A percentile compares a stretch with the other conserved stretches of the same genome.
These are phyloP conservation scores for Fusarium setosum DNA, from an alignment of 2,329 filamentous ascomycete species.

Conservation along the genomic window DNA sequence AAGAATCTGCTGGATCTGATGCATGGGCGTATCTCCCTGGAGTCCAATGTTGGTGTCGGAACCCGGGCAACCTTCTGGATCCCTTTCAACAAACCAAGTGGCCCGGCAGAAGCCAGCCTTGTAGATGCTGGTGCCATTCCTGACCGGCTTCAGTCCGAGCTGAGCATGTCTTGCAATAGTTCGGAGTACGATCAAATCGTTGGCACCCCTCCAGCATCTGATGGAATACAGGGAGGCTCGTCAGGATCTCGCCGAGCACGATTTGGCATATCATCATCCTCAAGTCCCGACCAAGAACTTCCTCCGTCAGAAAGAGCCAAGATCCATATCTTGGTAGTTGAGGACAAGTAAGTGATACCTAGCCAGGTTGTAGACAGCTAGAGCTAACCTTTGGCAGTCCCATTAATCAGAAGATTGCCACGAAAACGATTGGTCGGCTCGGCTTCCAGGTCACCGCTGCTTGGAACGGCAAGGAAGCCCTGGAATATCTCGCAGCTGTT, in stretches of 20 bases:
- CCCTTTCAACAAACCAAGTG: constrained; percentile 78
- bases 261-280: constrained; percentile 49
- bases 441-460: constrained; percentile 77
- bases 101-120: constrained; percentile 58
- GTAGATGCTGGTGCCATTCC: constrained; percentile 73
- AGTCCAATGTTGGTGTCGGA: constrained; percentile 74
- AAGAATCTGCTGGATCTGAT: constrained; percentile 85
- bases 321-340: constrained; percentile 79
- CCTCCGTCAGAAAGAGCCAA: constrained; percentile 68
- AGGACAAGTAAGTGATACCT: constrained; percentile 75
- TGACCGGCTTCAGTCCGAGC: constrained; percentile 72
- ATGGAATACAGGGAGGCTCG: constrained; percentile 35
- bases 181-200: constrained; percentile 69
- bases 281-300: constrained; percentile 59
- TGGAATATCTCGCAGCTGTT: constrained; percentile 75
- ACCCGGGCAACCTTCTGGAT: constrained; percentile 83
- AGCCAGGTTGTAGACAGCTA: not conserved
- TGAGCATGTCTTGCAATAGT: constrained; percentile 74
- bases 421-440: constrained; percentile 79
- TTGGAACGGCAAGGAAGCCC: constrained; percentile 83
- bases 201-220: constrained; percentile 52
- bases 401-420: constrained; percentile 81
- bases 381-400: constrained; percentile 53
- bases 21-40: constrained; percentile 78
- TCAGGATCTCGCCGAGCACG: constrained; percentile 46